Evolutionary conservation across 768 basidiomycete species (phyloP), one percentile per base, ranked within the genome.

Genomic region (Postia placenta): DNA sequence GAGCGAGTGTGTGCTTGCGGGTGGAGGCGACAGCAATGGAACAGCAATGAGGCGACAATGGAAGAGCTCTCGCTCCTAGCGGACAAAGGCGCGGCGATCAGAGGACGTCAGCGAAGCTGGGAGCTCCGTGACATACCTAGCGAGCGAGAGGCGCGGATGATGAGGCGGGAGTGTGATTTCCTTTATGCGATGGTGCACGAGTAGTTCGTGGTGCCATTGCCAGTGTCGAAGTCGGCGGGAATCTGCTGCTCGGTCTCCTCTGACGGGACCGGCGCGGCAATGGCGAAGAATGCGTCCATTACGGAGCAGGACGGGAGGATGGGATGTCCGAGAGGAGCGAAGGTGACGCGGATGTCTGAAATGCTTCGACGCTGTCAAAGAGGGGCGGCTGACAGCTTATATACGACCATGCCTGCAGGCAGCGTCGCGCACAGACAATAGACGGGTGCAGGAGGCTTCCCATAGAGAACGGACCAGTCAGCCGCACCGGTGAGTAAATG

Each of bases 241-340:
- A 48, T 27, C 39, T 49, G 41, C 49, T 55, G 42, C 40, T 51
- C 50, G 28, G 49, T 49, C 48, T 54, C 55, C 38, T 56, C 56
- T 41, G 43, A 37, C 24, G 56, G 56, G 47, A 51, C 27, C 41
- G 52, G 49, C 25, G 47, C n/a, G 14, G 56, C 52, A 43, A 57
- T 57, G 44, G 48, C 45, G 56, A 56, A 56, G 47, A 55, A 55
- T 17, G 53, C 52, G 56, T 57, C 56, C 56, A 57, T 49, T 41
- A 11, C 30, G n/a, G 3, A 19, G 42, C 23, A 30, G 42, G n/a
- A 12, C 38, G 38, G 23, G 37, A 37, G 46, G 22, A 30, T 36
- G 45, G 27, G 20, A 6, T 6, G 6, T 19, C 20, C 38, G 12
- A 40, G 15, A 22, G 38, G 20, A 22, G 7, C 7, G 30, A 7